Evolutionary conservation across 164 flowering plant species (phyloP), one percentile per base, ranked within the genome.

Genomic region (Aristolochia californica): DNA sequence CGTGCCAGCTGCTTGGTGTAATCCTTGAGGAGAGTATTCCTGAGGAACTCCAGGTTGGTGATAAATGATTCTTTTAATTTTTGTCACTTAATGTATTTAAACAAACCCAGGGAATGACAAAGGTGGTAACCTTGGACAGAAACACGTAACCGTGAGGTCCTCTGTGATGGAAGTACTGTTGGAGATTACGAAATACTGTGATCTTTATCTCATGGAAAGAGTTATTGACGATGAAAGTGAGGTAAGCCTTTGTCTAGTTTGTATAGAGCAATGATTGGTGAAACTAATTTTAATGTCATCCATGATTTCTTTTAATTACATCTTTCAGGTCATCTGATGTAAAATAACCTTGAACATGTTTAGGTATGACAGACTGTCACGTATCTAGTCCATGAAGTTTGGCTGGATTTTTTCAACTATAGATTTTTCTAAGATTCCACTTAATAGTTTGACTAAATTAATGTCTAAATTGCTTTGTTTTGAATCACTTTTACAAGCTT

Each of bases 141-240:
- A 74, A 65, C 81, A 81, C 77, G 97, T 72, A 23, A 93, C 95
- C 60, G 91, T 88, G 66, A 81, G 72, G 74, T 76, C 91, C 43
- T 88, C 97, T 47, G 98, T 79, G 63, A 73, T 85, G 70, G 95
- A 88, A 76, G 79, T 87, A 34, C 67, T 93, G 68, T 66, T 87
- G 77, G 98, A 93, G 74, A 85, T 93, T 21, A 87, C 98, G 20
- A 93, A 89, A 62, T 81, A 66, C 64, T 85, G 94, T 75, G 97
- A 93, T 77, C 83, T 93, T 47, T 89, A 88, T 77, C 91, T 89
- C 57, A 89, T 93, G 98, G 98, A 93, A 73, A 83, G 90, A 78
- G 86, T 93, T 60, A 66, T 89, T 26, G 97, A 93, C 50, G 98
- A 93, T 75, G 95, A 85, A 68, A 85, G 82, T 50, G 95, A 83